phyloP scores from a whole-genome alignment of 495 filamentous ascomycete species.

The Glarea lozoyensis region DNA sequence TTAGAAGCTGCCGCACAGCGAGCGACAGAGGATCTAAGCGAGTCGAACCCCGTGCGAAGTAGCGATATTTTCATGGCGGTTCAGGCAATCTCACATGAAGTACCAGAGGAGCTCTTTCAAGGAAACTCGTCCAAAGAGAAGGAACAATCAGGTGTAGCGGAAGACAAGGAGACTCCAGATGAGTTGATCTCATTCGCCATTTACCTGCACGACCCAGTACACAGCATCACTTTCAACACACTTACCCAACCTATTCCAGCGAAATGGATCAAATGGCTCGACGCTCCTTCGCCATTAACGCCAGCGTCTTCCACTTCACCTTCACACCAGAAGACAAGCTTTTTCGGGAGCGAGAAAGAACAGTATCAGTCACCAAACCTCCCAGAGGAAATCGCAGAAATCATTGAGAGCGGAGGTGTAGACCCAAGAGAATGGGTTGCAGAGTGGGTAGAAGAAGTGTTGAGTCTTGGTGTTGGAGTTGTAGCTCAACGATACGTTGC shows the following conservation, averaged over 20 bases:
- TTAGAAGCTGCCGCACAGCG: constrained; percentile 70
- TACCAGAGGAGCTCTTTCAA: constrained; percentile 59
- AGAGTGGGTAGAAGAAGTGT: constrained; percentile 90
- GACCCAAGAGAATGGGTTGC: constrained; percentile 95
- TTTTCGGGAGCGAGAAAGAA: constrained; percentile 18
- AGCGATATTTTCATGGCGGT: constrained; percentile 93
- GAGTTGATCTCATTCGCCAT: constrained; percentile 71
- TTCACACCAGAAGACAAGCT: constrained; percentile 28
- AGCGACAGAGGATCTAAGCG: constrained; percentile 63
- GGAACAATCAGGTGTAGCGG: constrained; percentile 25
- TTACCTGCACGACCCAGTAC: constrained; percentile 87
- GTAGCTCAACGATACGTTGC: constrained; percentile 97
- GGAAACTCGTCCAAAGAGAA: constrained; percentile 31
- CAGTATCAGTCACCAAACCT: constrained; percentile 30
- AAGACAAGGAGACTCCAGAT: constrained; percentile 40
- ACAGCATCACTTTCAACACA: constrained; percentile 78
- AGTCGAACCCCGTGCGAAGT: constrained; percentile 80
- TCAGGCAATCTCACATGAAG: constrained; percentile 66
- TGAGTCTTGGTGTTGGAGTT: constrained; percentile 71
- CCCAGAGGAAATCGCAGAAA: constrained; percentile 79
- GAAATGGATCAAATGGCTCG: constrained; percentile 87
- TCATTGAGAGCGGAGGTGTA: constrained; percentile 79
- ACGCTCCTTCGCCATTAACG: constrained; percentile 55
- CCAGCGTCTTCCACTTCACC: constrained; percentile 25
- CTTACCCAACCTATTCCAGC: constrained; percentile 77